Evolutionary conservation across 345 rosid species (phyloP).

Genomic region (Eucalyptus sideroxylon): DNA sequence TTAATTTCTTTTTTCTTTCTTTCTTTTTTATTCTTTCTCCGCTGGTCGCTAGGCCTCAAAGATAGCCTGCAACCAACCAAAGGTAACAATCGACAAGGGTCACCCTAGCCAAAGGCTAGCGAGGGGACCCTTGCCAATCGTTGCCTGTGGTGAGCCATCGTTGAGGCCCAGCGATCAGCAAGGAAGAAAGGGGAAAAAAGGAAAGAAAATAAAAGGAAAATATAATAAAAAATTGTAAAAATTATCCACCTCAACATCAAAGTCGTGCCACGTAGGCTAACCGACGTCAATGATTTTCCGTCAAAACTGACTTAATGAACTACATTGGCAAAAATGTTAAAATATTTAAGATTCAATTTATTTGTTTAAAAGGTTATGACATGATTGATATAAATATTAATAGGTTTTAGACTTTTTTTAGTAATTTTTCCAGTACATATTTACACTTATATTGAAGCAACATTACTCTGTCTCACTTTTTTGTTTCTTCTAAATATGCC

Average conservation of each 20-base stretch:
- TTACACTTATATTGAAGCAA: too few relatives aligned
- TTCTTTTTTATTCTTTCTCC: fast-evolving
- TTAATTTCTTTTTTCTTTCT: fast-evolving
- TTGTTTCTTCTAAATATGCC: neutral
- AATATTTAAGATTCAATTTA: too few relatives aligned
- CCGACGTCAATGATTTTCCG: fast-evolving
- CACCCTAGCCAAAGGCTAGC: fast-evolving
- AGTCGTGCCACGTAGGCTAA: fast-evolving
- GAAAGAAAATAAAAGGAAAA: too few relatives aligned
- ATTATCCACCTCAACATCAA: fast-evolving
- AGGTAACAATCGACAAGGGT: too few relatives aligned
- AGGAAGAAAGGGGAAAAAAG: too few relatives aligned
- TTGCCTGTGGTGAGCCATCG: fast-evolving
- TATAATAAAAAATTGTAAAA: too few relatives aligned
- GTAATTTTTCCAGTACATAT: fast-evolving
- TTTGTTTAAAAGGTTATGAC: fast-evolving
- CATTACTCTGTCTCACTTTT: neutral
- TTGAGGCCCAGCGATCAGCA: fast-evolving
- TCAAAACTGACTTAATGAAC: fast-evolving
- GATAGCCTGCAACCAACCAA: fast-evolving
- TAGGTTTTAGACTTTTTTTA: too few relatives aligned
- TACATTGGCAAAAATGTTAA: too few relatives aligned
- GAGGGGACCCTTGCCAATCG: too few relatives aligned
- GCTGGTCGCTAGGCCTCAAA: fast-evolving
- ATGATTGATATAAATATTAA: fast-evolving